A percentile compares a stretch with the other conserved stretches of the same genome.
These are phyloP conservation scores for Aspergillus cavernicola DNA, from an alignment of 495 filamentous ascomycete species.

Conservation along the genomic window DNA sequence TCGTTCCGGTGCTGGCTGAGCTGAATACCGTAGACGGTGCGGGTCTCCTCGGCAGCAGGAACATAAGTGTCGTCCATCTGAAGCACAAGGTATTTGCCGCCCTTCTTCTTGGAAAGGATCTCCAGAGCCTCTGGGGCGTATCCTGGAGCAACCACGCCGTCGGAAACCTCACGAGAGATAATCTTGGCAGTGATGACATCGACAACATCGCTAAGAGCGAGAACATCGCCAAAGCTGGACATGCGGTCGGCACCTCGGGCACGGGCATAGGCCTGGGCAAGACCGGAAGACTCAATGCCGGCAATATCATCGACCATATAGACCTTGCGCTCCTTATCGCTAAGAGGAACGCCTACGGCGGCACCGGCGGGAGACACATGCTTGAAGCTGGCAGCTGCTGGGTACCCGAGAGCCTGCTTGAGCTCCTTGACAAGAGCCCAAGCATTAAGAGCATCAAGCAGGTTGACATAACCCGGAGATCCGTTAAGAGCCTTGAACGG, in stretches of 20 bases:
- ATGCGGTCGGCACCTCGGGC: slow-evolving; percentile 94
- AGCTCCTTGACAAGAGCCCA: slow-evolving; percentile 97
- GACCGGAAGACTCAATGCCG: slow-evolving; percentile 73
- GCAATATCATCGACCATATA: slow-evolving; percentile 97
- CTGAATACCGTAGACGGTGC: slow-evolving; percentile 84
- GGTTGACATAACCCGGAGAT: slow-evolving; percentile 92
- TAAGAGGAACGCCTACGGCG: slow-evolving; percentile 84
- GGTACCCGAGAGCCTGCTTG: slow-evolving; percentile 76
- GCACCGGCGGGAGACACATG: slow-evolving; percentile 97
- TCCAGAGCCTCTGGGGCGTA: slow-evolving; percentile 81
- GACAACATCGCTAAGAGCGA: slow-evolving; percentile 85
- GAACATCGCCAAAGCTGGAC: slow-evolving; percentile 95
- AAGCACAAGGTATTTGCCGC: slow-evolving; percentile 91
- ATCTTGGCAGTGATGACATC: slow-evolving; percentile 92
- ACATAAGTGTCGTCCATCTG: slow-evolving; percentile 88
- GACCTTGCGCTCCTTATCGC: slow-evolving; percentile 83
- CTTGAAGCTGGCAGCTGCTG: slow-evolving; percentile 98
- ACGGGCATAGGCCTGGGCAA: slow-evolving; percentile 93
- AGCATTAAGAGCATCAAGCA: slow-evolving; percentile 92
- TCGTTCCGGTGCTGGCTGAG: slow-evolving; percentile 91
- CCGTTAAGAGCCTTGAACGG: slow-evolving; percentile 98
- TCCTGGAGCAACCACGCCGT: slow-evolving; percentile 88
- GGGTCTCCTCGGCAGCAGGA: slow-evolving; percentile 68
- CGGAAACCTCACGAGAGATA: slow-evolving; percentile 94
- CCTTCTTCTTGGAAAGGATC: slow-evolving; percentile 97